Conservation (phyloP, 257 asterid genomes). For the Scutellaria galericulata region DNA sequence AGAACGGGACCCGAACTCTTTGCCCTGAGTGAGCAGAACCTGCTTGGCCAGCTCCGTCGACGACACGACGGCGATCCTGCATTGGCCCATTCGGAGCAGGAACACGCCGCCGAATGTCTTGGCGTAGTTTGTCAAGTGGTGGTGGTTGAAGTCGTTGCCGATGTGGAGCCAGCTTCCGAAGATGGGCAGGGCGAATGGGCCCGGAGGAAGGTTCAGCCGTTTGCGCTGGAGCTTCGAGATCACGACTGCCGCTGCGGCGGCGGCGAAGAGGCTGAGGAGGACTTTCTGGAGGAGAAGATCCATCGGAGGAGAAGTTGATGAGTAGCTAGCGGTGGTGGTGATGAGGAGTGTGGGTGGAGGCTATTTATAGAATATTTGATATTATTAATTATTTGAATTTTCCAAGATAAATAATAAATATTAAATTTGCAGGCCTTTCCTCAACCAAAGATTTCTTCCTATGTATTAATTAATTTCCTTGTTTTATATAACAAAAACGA, state of each 20-base stretch:
- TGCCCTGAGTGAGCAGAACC: conserved; percentile 70
- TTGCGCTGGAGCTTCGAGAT: conserved; percentile 64
- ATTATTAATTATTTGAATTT: no score
- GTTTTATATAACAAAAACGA: no score
- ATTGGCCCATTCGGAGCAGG: conserved; percentile 67
- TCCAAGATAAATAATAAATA: no score
- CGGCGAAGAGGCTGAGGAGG: conserved; percentile 59
- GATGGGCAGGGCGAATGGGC: conserved; percentile 65
- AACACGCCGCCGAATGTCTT: conserved; percentile 60
- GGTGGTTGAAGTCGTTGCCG: conserved; percentile 70
- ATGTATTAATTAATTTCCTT: no score
- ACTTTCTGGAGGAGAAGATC: conserved; percentile 64
- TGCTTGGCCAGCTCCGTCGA: conserved; percentile 69
- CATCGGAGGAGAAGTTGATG: conserved; percentile 35
- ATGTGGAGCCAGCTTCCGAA: conserved; percentile 79
- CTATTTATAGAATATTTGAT: not conserved
- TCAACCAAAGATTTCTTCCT: not conserved
- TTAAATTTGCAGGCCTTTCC: not conserved
- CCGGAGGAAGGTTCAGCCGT: conserved; percentile 67
- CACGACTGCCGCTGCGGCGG: conserved; percentile 46
- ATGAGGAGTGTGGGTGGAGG: not conserved
- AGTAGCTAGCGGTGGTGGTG: not conserved
- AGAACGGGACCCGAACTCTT: conserved; percentile 72
- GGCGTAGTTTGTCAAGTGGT: conserved; percentile 52
- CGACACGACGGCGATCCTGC: conserved; percentile 64